Evolutionary conservation across 208 protist genomes (phyloP).

Genomic region (Willaertia magna): DNA sequence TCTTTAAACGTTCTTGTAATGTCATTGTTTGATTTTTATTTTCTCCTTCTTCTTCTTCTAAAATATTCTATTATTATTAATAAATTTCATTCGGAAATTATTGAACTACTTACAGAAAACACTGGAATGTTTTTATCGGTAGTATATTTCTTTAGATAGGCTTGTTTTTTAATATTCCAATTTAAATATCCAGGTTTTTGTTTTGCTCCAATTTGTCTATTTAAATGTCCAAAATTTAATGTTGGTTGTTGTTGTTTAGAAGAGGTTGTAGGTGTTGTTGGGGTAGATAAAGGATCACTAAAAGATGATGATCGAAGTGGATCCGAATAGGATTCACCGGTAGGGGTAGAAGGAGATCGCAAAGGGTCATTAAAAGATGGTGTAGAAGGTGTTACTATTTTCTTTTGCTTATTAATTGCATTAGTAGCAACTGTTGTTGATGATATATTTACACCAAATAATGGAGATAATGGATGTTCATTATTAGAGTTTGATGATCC

Average conservation of each 20-base stretch:
- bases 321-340: not conserved
- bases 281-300: not conserved
- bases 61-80: not conserved
- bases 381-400: not conserved
- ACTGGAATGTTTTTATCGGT: slow-evolving; percentile 14
- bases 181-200: not conserved
- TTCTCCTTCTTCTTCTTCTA: not conserved
- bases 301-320: not conserved
- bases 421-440: too few species aligned
- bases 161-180: not conserved
- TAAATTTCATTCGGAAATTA: not conserved
- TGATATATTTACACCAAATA: too few species aligned
- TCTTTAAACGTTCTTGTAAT: not conserved
- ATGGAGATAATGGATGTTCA: not conserved
- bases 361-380: not conserved
- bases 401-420: too few species aligned
- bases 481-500: not conserved
- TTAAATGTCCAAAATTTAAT: not conserved
- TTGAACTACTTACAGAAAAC: not conserved
- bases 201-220: not conserved
- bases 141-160: slow-evolving; percentile 5
- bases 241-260: too few species aligned
- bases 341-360: not conserved
- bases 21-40: not conserved
- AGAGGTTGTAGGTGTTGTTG: too few species aligned